These are phyloP conservation scores for Dillenia turbinata DNA, from an alignment of 164 flowering plant genomes.

Conservation along the genomic window DNA sequence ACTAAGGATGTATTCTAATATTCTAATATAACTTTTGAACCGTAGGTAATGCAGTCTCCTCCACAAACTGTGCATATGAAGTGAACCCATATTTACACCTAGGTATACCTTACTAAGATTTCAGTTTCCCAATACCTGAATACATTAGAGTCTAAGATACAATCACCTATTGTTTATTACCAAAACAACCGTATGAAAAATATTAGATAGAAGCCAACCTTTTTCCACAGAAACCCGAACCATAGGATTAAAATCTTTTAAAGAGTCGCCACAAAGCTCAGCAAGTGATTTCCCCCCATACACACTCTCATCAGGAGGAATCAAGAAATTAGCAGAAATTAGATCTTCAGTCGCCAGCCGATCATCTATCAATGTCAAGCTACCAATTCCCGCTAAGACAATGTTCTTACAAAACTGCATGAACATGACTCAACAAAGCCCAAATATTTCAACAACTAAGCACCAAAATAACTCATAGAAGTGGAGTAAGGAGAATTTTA, in stretches of 20 bases:
- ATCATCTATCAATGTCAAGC: constrained; percentile 84
- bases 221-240: constrained; percentile 76
- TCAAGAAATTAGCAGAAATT: constrained; percentile 66
- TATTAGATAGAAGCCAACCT: constrained; percentile 32
- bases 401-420: constrained; percentile 95
- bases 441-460: not conserved
- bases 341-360: constrained; percentile 60
- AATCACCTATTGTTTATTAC: too few relatives aligned
- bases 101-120: too few relatives aligned
- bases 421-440: not conserved
- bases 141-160: too few relatives aligned
- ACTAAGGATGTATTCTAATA: too few relatives aligned
- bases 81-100: too few relatives aligned
- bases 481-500: too few relatives aligned
- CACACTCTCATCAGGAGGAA: constrained; percentile 53
- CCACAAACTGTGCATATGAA: too few relatives aligned
- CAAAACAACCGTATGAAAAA: too few relatives aligned
- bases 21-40: too few relatives aligned
- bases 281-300: constrained; percentile 59
- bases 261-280: constrained; percentile 82
- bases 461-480: not conserved
- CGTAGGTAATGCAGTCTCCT: too few relatives aligned
- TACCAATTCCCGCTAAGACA: constrained; percentile 93
- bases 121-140: too few relatives aligned
- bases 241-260: constrained; percentile 92